Conservation (phyloP, 352 stramenopile genomes). For the Phytophthora macrochlamydospora region DNA sequence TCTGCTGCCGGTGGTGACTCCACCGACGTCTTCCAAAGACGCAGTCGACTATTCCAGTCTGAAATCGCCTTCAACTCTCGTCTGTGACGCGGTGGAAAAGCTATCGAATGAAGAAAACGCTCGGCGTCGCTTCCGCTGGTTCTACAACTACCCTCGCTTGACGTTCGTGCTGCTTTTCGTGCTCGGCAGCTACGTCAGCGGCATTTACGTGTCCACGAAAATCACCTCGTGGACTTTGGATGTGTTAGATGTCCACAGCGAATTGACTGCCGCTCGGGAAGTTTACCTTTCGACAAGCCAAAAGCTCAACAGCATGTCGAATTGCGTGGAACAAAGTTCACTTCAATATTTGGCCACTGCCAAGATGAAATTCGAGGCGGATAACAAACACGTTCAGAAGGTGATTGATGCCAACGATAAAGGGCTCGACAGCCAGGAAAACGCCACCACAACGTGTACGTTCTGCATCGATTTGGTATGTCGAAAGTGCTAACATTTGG, state of each 20-base stretch:
- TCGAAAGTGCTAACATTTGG: conserved; percentile 4
- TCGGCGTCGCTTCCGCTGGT: conserved; percentile 14
- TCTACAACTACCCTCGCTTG: conserved; percentile 52
- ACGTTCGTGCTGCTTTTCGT: conserved; percentile 63
- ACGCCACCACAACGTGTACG: conserved; percentile 32
- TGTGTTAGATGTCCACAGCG: conserved; percentile 26
- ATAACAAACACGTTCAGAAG: conserved; percentile 30
- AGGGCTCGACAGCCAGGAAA: conserved; percentile 15
- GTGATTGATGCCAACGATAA: conserved; percentile 35
- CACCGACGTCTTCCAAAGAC: conserved; percentile 7
- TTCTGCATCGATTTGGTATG: neutral
- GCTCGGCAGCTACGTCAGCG: conserved; percentile 42
- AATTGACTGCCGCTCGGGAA: conserved; percentile 33
- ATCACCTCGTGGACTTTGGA: conserved; percentile 40
- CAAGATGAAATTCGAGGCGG: conserved; percentile 33
- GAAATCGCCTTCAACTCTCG: conserved; percentile 18
- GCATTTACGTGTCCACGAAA: conserved; percentile 47
- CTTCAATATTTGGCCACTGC: conserved; percentile 29
- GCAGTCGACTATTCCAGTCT: conserved; percentile 17
- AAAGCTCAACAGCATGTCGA: conserved; percentile 34
- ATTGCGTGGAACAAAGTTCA: conserved; percentile 40
- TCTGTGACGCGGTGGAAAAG: conserved; percentile 5
- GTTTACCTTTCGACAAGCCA: conserved; percentile 38
- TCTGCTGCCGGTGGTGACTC: conserved; percentile 1
- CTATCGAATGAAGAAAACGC: neutral